These are phyloP conservation scores for Actinomucor elegans DNA, from an alignment of 371 early-diverging fungal species.

Conservation along the genomic window DNA sequence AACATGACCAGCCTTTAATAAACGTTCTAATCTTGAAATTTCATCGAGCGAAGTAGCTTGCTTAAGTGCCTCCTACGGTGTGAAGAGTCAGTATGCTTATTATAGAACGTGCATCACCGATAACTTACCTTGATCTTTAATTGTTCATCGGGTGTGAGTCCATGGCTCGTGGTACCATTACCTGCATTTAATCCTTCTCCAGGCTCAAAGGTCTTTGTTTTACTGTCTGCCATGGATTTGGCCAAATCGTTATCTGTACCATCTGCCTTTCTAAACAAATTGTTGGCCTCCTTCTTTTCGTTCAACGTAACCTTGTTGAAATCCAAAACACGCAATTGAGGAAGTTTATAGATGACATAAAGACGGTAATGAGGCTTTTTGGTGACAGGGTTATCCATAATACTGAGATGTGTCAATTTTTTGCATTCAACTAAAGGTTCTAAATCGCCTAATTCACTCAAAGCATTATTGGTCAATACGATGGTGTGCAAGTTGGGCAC, in stretches of 20 bases:
- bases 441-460: constrained; percentile 82
- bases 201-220: constrained; percentile 71
- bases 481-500: constrained; percentile 80
- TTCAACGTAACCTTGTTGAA: constrained; percentile 71
- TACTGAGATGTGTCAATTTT: constrained; percentile 62
- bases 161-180: constrained; percentile 39
- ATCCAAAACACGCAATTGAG: constrained; percentile 82
- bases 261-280: constrained; percentile 65
- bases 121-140: constrained; percentile 53
- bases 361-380: constrained; percentile 77
- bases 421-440: constrained; percentile 64
- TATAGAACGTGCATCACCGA: background rate
- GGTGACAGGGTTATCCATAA: constrained; percentile 88
- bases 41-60: constrained; percentile 81
- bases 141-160: constrained; percentile 61
- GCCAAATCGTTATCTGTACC: constrained; percentile 65
- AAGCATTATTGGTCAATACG: constrained; percentile 83
- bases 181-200: constrained; percentile 80
- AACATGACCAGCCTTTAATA: constrained; percentile 65
- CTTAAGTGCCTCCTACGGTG: constrained; percentile 61
- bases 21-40: constrained; percentile 69
- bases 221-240: constrained; percentile 57
- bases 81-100: background rate
- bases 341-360: constrained; percentile 80
- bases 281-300: constrained; percentile 75